Percentiles rank a stretch among this genome's conserved stretches.
Conservation (phyloP, 345 rosid species). For the Populus tremula region DNA sequence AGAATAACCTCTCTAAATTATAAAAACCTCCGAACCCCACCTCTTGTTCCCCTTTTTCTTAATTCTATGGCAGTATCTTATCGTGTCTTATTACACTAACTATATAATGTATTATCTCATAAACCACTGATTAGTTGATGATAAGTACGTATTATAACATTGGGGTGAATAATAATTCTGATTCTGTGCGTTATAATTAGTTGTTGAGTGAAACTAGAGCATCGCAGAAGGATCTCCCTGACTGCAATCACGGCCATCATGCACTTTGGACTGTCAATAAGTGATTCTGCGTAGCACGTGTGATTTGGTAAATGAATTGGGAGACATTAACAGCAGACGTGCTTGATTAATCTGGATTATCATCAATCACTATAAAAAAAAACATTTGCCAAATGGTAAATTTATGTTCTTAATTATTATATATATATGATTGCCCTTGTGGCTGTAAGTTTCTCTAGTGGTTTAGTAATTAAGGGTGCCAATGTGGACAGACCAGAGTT, state of each 20-base stretch:
- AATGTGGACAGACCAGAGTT: conserved; percentile 2
- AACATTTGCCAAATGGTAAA: background rate
- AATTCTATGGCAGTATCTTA: background rate
- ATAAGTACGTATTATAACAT: conserved; percentile 21
- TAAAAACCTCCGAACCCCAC: conserved; percentile 12
- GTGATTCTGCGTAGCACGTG: conserved; percentile 37
- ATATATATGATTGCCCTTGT: background rate
- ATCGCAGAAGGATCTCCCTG: conserved; percentile 7
- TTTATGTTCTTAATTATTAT: background rate
- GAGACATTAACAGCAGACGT: conserved; percentile 1
- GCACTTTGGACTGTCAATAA: background rate
- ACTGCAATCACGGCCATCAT: conserved; percentile 36
- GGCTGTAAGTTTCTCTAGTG: background rate
- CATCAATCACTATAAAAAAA: background rate
- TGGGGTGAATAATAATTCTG: conserved; percentile 29
- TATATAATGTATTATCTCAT: background rate
- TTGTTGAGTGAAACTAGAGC: conserved; percentile 1
- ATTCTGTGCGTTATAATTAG: conserved; percentile 33
- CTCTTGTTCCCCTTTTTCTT: background rate
- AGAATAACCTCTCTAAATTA: conserved; percentile 6
- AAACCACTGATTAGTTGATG: background rate
- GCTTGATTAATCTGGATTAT: conserved; percentile 6
- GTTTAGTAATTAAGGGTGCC: background rate
- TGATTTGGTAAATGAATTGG: conserved; percentile 7
- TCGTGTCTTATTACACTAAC: background rate